Percentiles rank a stretch among this genome's conserved stretches.
Evolutionary conservation across 306 rosid genomes (phyloP).

Genomic region (Hylodesmum podocarpum): DNA sequence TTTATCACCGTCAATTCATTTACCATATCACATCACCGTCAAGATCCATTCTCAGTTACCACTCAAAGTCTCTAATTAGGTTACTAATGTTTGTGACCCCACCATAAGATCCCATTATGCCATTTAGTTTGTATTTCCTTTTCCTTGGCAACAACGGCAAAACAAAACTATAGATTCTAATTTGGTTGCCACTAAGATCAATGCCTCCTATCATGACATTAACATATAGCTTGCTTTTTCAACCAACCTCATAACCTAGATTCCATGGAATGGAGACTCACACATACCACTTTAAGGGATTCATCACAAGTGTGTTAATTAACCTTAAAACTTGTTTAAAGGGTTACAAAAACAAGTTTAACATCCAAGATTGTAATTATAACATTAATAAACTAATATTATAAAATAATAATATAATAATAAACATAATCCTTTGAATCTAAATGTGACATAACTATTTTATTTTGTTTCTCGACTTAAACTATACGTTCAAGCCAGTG

Average conservation of each 20-base stretch:
- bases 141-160: slow-evolving; percentile 16
- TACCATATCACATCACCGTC: background rate
- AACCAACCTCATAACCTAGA: background rate
- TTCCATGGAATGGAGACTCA: background rate
- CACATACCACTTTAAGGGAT: background rate
- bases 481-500: background rate
- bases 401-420: too few species aligned
- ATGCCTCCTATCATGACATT: background rate
- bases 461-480: background rate
- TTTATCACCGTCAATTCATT: slow-evolving; percentile 30
- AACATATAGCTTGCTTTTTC: background rate
- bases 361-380: too few species aligned
- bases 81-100: slow-evolving; percentile 10
- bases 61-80: slow-evolving; percentile 1
- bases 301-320: too few species aligned
- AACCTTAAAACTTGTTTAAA: too few species aligned
- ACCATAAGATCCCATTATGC: slow-evolving; percentile 26
- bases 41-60: background rate
- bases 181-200: slow-evolving; percentile 31
- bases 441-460: background rate
- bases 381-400: too few species aligned
- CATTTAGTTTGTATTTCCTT: slow-evolving; percentile 28
- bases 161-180: slow-evolving; percentile 24
- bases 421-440: background rate
- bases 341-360: too few species aligned